phyloP scores from a whole-genome alignment of 352 stramenopile species.

The Plasmopara muralis region DNA sequence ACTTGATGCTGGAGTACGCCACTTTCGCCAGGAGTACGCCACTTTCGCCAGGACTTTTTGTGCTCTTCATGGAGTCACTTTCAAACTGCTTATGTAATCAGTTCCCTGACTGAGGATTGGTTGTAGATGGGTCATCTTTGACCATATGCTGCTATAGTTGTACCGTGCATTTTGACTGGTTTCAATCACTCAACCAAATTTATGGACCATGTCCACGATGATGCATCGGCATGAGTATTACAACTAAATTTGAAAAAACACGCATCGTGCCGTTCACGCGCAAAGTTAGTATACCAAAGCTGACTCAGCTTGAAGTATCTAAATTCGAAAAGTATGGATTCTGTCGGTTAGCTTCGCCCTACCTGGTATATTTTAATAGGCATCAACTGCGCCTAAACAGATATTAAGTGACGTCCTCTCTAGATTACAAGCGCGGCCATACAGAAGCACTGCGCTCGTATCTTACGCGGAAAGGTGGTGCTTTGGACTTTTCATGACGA shows the following conservation, averaged over 20 bases:
- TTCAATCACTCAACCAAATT: conserved; percentile 1
- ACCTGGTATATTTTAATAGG: neutral
- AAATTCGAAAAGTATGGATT: neutral
- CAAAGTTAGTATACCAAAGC: neutral
- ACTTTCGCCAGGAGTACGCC: conserved; percentile 11
- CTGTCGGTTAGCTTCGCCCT: neutral
- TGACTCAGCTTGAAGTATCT: neutral
- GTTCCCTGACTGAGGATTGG: neutral
- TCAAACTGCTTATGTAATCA: conserved; percentile 3
- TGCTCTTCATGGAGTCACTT: conserved; percentile 11
- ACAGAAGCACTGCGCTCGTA: neutral
- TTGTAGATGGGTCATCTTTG: neutral
- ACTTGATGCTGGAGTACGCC: conserved; percentile 8
- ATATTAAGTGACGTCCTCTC: neutral
- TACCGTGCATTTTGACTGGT: conserved; percentile 3
- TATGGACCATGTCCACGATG: neutral
- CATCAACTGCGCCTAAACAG: neutral
- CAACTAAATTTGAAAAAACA: conserved; percentile 8
- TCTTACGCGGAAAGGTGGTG: neutral
- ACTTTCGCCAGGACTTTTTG: conserved; percentile 15
- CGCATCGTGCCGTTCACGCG: conserved; percentile 11
- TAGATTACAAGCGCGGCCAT: neutral
- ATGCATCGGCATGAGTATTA: conserved; percentile 2
- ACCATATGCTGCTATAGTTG: conserved; percentile 8
- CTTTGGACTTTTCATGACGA: neutral